Evolutionary conservation across 2,329 filamentous ascomycete genomes (phyloP).

Genomic region (Fusarium sarcochroum): DNA sequence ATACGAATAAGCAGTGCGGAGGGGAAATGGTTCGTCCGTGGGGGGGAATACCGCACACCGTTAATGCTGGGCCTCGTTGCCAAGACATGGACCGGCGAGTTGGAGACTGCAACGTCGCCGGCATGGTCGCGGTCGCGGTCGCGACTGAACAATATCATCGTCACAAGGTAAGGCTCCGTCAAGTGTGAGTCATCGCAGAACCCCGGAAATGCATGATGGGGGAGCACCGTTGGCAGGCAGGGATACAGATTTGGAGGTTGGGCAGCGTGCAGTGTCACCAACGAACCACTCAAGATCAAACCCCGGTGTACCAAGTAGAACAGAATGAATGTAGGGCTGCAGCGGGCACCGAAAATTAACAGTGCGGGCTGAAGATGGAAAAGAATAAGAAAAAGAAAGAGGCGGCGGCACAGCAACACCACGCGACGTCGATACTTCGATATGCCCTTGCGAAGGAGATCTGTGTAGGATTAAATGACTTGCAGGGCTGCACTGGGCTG

Average conservation of each 20-base stretch:
- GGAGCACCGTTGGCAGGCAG: slow-evolving; percentile 39
- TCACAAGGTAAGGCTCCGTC: slow-evolving; percentile 25
- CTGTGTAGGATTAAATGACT: slow-evolving; percentile 20
- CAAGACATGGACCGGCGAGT: slow-evolving; percentile 40
- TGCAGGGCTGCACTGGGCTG: slow-evolving; percentile 24
- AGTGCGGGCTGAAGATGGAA: slow-evolving; percentile 2
- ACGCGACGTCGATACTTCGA: slow-evolving; percentile 10
- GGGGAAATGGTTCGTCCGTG: slow-evolving; percentile 3
- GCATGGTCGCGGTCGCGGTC: slow-evolving; percentile 23
- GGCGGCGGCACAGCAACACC: slow-evolving; percentile 37
- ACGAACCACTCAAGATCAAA: slow-evolving; percentile 39
- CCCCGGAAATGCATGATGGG: slow-evolving; percentile 14
- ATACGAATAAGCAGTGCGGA: slow-evolving; percentile 39
- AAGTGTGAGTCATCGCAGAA: slow-evolving; percentile 45
- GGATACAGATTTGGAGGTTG: slow-evolving; percentile 42
- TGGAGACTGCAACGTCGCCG: slow-evolving; percentile 39
- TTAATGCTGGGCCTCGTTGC: slow-evolving; percentile 37
- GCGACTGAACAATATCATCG: slow-evolving; percentile 16
- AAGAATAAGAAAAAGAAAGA: slow-evolving; percentile 25
- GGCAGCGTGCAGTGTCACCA: slow-evolving; percentile 15
- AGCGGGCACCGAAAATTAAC: slow-evolving; percentile 5
- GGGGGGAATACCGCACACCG: slow-evolving; percentile 26
- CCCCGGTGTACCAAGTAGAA: slow-evolving; percentile 12
- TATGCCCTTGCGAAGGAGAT: slow-evolving; percentile 10
- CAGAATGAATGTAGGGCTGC: slow-evolving; percentile 36